A percentile compares a stretch with the other conserved stretches of the same genome.
Conservation (phyloP, 371 early-diverging fungal genomes). For the Rhizopus arrhizus region DNA sequence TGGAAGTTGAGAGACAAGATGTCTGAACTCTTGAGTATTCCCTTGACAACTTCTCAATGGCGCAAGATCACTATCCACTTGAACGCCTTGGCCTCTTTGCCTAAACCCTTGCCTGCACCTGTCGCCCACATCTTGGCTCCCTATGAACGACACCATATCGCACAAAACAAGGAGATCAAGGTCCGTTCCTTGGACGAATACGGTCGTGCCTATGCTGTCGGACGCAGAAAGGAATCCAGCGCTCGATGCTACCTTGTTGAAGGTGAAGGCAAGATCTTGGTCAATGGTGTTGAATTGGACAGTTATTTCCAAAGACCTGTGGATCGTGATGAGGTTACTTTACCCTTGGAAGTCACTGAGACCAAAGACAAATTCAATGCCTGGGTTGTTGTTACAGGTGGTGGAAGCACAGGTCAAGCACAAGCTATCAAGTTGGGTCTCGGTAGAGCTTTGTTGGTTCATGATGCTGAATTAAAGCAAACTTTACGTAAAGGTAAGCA, state of each 20-base stretch:
- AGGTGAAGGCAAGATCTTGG: slow-evolving; percentile 75
- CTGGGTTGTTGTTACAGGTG: slow-evolving; percentile 85
- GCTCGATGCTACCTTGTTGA: slow-evolving; percentile 81
- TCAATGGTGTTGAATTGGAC: slow-evolving; percentile 82
- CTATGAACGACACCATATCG: slow-evolving; percentile 41
- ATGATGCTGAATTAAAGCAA: slow-evolving; percentile 65
- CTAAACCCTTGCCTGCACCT: slow-evolving; percentile 51
- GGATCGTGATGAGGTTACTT: slow-evolving; percentile 71
- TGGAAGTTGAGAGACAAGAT: slow-evolving; percentile 64
- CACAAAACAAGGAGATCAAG: slow-evolving; percentile 26
- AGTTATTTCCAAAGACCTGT: slow-evolving; percentile 74
- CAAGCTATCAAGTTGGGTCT: slow-evolving; percentile 87
- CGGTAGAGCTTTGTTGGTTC: slow-evolving; percentile 77
- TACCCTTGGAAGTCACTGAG: slow-evolving; percentile 75
- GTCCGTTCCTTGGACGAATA: slow-evolving; percentile 66
- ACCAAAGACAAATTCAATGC: slow-evolving; percentile 81
- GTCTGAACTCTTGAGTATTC: slow-evolving; percentile 54
- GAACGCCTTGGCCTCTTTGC: slow-evolving; percentile 56
- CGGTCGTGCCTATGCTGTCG: slow-evolving; percentile 82
- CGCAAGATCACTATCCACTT: slow-evolving; percentile 60
- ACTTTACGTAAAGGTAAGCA: slow-evolving; percentile 62
- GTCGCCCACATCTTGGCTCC: slow-evolving; percentile 47
- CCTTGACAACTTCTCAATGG: slow-evolving; percentile 70
- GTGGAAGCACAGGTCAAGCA: slow-evolving; percentile 89
- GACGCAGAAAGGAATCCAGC: slow-evolving; percentile 83